Evolutionary conservation across 2,329 filamentous ascomycete species (phyloP).

Genomic region (Fusarium aywerte): DNA sequence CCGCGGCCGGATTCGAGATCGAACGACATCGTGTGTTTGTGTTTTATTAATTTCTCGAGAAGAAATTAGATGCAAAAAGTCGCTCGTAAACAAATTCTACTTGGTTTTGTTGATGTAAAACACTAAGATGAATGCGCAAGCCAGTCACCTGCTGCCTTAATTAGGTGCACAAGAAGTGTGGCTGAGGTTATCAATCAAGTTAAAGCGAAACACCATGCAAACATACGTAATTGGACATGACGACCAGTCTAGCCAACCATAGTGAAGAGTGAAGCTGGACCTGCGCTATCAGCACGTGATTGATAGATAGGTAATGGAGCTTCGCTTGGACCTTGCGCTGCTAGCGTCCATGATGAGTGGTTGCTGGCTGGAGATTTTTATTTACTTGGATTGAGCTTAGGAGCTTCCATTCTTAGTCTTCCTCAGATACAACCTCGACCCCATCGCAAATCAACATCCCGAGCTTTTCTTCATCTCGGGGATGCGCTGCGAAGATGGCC

Average conservation of each 20-base stretch:
- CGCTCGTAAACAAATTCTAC: not conserved
- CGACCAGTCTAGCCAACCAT: slow-evolving; percentile 31
- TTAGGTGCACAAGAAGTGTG: slow-evolving; percentile 29
- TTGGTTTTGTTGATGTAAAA: slow-evolving; percentile 23
- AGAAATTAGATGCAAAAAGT: not conserved
- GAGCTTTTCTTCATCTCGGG: slow-evolving; percentile 46
- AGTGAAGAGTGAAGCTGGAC: slow-evolving; percentile 28
- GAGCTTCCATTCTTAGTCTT: slow-evolving; percentile 23
- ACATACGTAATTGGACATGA: slow-evolving; percentile 47
- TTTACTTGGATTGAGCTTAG: slow-evolving; percentile 45
- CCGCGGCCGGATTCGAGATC: slow-evolving; percentile 85
- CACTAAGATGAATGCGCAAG: slow-evolving; percentile 2
- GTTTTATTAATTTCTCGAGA: not conserved
- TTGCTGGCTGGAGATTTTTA: slow-evolving; percentile 52
- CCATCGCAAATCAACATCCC: slow-evolving; percentile 30
- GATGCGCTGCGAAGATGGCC: slow-evolving; percentile 64
- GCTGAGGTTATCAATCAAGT: slow-evolving; percentile 39
- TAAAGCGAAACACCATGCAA: slow-evolving; percentile 24
- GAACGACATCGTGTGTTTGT: slow-evolving; percentile 78
- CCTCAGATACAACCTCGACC: slow-evolving; percentile 24
- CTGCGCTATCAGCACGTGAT: slow-evolving; percentile 49
- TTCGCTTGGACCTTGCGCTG: slow-evolving; percentile 17
- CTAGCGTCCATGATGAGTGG: slow-evolving; percentile 36
- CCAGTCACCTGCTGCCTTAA: slow-evolving; percentile 43
- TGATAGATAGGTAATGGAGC: slow-evolving; percentile 29